These are phyloP conservation scores for Protoeuglena noctilucae DNA, from an alignment of 139 green algal genomes.

Conservation along the genomic window DNA sequence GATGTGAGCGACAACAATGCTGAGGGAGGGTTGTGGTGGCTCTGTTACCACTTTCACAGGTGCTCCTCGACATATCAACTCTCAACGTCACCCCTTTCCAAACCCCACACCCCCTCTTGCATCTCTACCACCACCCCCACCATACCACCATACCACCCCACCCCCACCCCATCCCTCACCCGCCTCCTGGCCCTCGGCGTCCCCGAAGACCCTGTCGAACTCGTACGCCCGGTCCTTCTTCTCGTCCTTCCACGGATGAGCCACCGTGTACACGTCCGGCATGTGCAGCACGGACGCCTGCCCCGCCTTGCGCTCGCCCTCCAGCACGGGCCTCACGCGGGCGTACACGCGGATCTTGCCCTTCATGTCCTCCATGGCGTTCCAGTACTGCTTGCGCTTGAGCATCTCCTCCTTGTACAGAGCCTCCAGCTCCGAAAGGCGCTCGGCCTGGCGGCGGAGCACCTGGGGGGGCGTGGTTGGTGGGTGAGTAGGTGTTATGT, in stretches of 20 bases:
- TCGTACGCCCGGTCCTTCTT: conserved; percentile 73
- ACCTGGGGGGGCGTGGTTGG: no score
- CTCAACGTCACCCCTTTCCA: no score
- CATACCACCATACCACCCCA: no score
- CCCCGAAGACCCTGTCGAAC: conserved; percentile 75
- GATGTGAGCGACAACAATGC: no score
- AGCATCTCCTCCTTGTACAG: conserved; percentile 73
- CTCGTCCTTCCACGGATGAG: conserved; percentile 78
- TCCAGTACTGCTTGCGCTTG: conserved; percentile 57
- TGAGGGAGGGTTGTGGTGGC: no score
- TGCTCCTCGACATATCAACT: no score
- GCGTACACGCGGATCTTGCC: conserved; percentile 92
- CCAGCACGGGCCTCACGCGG: conserved; percentile 72
- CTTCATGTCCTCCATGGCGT: conserved; percentile 89
- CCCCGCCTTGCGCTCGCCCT: conserved; percentile 45
- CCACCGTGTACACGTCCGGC: conserved; percentile 71
- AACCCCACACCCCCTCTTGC: no score
- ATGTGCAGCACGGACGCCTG: conserved; percentile 42
- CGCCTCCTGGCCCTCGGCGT: conserved; percentile 46
- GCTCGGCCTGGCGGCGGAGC: conserved; percentile 59
- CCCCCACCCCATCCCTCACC: no score
- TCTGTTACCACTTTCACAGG: no score
- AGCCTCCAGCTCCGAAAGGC: conserved; percentile 81
- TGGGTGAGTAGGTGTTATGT: no score
- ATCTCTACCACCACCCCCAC: no score